These are phyloP conservation scores for Quercus alba DNA, from an alignment of 306 rosid genomes.

Conservation along the genomic window DNA sequence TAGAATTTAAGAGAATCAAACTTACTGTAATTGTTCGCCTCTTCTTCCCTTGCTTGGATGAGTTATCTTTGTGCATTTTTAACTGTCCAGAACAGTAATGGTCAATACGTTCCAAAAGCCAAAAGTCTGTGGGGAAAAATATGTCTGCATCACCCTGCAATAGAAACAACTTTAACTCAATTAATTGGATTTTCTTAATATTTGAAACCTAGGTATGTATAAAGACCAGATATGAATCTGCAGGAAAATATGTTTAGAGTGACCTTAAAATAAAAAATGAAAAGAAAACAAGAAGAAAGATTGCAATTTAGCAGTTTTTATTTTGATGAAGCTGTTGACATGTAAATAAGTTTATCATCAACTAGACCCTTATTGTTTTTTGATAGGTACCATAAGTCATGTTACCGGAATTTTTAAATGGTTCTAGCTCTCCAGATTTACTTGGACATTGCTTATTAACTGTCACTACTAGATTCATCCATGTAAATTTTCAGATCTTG, in stretches of 20 bases:
- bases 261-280: neutral
- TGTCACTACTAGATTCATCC: neutral
- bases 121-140: slow-evolving; percentile 90
- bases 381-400: neutral
- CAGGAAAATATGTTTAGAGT: neutral
- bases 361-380: neutral
- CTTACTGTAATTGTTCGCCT: slow-evolving; percentile 83
- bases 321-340: neutral
- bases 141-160: slow-evolving; percentile 95
- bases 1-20: slow-evolving; percentile 6
- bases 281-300: neutral
- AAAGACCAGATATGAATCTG: neutral
- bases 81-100: slow-evolving; percentile 91
- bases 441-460: neutral
- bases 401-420: neutral
- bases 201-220: neutral
- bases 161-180: slow-evolving; percentile 8
- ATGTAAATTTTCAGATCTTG: neutral
- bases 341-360: neutral
- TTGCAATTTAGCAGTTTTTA: neutral
- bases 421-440: neutral
- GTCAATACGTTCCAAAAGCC: slow-evolving; percentile 80
- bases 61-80: slow-evolving; percentile 40
- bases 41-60: slow-evolving; percentile 73
- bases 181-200: neutral